Evolutionary conservation across 257 asterid species (phyloP), one percentile per base, ranked within the genome.

Genomic region (Lycium barbarum): DNA sequence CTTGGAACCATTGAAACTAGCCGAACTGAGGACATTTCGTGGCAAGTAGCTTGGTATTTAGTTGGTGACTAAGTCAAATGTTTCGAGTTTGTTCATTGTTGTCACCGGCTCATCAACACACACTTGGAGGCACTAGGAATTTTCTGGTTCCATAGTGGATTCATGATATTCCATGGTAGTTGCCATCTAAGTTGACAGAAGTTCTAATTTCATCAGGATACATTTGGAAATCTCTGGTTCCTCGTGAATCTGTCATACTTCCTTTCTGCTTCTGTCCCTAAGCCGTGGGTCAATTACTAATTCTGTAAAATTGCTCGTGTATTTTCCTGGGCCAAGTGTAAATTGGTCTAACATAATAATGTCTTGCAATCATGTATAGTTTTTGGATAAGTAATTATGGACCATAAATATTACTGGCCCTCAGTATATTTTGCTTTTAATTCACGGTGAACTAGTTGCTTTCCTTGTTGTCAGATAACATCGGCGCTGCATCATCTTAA

Each of bases 271-370:
- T 71, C 79, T 43, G 55, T 4, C 26, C 12, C 79, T 71, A 71
- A 71, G 55, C 55, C 9, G 55, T 17, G 55, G 55, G 53, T 14
- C 78, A 38, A 38, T 38, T 68, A 43, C 79, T 43, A 71, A 9
- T 40, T 40, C 35, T 71, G 79, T 71, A 40, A 71, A 43, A 22
- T 6, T 70, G 55, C 79, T 17, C 35, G 35, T 71, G 55, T 71
- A 71, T 71, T 71, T 17, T 71, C 55, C 47, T 20, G 55, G 55
- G 80, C 26, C 80, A 45, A 72, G 57, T 72, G 80, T 18, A 45
- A 72, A n/a, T 73, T 47, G n/a, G 43, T 73, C 40, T 45, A 47
- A 47, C 62, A 49, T 20, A 20, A 74, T 74, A 9, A 74, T 49
- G 49, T n/a, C 43, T 49, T 49, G 81, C 20, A 49, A 20, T 74